Evolutionary conservation across 192 early-diverging fungal genomes (phyloP), one percentile per base, ranked within the genome.

Genomic region (Backusella luteola): DNA sequence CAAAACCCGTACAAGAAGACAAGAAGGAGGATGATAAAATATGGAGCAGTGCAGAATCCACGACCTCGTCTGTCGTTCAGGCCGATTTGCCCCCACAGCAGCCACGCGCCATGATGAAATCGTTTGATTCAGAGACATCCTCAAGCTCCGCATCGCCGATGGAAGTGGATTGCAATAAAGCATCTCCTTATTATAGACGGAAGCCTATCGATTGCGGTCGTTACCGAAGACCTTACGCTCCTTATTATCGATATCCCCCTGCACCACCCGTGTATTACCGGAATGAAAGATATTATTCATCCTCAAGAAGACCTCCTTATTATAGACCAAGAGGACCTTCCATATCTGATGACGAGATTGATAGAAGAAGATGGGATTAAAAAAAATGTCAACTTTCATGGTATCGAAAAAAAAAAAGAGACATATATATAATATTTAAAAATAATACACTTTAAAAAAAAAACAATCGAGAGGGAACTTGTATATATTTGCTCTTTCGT

Each of bases 281-380:
- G 11, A 26, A 52, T 12, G 38, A 32, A 35, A 53, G 52, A 32
- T 73, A 73, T 63, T 63, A 63, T 26, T 73, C 53, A 9, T 26
- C 70, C 34, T 6, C 42, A 49, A 63, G 56, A 29, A 8, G 56
- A 12, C 56, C 52, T 38, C 39, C 26, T 36, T 69, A 68, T 56
- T 63, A 69, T 69, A 34, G 34, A 46, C 7, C 44, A 3, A 66
- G 38, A 46, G 21, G 74, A 66, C 66, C 35, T 15, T 42, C 56
- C 5, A 41, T 49, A 44, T 29, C 63, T 1, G 63, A 75, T 66
- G 66, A 67, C 2, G 56, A 70, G 21, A 69, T 34, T 19, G 41
- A 42, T 70, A 52, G 59, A 29, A 73, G 21, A 34, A 49, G 67
- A 71, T 77, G 72, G 72, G 53, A 73, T 5, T 73, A 49, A 44